Conservation (phyloP, 2,329 filamentous ascomycete genomes). For the Fusarium miscanthi region DNA sequence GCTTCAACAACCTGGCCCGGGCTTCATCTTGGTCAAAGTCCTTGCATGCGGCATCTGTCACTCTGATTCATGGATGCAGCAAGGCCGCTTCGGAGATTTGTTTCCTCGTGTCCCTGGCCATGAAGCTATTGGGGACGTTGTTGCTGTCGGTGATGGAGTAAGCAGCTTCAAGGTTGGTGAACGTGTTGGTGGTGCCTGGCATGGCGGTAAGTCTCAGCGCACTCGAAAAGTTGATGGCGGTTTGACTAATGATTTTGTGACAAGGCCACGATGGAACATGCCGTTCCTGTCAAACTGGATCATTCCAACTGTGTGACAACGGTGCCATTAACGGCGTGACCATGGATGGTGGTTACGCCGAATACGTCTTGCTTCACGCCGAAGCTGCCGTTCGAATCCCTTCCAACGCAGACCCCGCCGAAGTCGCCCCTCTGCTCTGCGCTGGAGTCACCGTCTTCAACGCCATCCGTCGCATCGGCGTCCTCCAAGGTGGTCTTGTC, state of each 20-base stretch:
- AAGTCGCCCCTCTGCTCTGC: constrained; percentile 70
- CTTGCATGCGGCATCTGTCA: constrained; percentile 78
- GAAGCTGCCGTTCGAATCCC: constrained; percentile 71
- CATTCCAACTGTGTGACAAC: constrained; percentile 76
- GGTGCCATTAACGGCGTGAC: constrained; percentile 72
- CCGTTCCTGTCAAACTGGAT: constrained; percentile 68
- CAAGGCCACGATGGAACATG: constrained; percentile 69
- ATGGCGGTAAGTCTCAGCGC: constrained; percentile 34
- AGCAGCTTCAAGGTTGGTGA: constrained; percentile 71
- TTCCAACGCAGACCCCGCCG: constrained; percentile 59
- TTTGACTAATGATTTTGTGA: background rate
- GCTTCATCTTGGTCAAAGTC: constrained; percentile 76
- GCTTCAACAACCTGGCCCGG: constrained; percentile 64
- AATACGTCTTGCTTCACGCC: constrained; percentile 69
- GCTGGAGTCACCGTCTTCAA: constrained; percentile 75
- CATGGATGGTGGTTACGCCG: constrained; percentile 73
- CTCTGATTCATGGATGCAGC: constrained; percentile 63
- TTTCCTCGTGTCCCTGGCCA: constrained; percentile 76
- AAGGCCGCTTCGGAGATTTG: constrained; percentile 62
- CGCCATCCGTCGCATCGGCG: constrained; percentile 63
- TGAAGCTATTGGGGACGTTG: constrained; percentile 75
- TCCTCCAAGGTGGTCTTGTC: constrained; percentile 62
- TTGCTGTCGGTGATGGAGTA: constrained; percentile 67
- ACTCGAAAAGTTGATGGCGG: too few species aligned
- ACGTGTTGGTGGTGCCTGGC: constrained; percentile 65